A percentile compares a stretch with the other conserved stretches of the same genome.
Conservation (phyloP, 495 filamentous ascomycete species). For the Stereocaulon alpinum region DNA sequence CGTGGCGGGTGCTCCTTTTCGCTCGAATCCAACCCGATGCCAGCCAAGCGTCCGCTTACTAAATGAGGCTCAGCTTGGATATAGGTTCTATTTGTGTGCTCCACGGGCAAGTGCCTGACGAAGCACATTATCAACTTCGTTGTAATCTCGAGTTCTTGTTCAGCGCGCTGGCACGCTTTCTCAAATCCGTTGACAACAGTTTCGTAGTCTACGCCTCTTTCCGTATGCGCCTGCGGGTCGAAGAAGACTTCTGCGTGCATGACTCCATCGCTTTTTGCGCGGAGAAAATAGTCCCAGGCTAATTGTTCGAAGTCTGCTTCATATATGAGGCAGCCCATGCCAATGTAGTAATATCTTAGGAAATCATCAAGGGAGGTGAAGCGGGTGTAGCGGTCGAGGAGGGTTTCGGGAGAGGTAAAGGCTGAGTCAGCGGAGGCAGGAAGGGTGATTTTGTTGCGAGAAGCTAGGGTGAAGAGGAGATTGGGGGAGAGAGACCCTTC, state of each 20-base stretch:
- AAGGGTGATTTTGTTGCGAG: conserved; percentile 50
- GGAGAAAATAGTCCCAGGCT: conserved; percentile 61
- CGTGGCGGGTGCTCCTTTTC: conserved; percentile 56
- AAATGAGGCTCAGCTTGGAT: conserved; percentile 43
- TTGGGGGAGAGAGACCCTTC: conserved; percentile 59
- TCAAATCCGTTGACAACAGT: conserved; percentile 51
- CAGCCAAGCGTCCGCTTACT: conserved; percentile 41
- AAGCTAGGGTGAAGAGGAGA: conserved; percentile 58
- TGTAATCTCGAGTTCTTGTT: conserved; percentile 51
- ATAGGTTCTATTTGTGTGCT: conserved; percentile 41
- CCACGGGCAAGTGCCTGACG: conserved; percentile 54
- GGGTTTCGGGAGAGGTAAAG: conserved; percentile 48
- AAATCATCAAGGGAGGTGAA: conserved; percentile 71
- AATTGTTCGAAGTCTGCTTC: conserved; percentile 60
- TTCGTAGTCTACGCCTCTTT: conserved; percentile 48
- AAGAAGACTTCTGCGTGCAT: conserved; percentile 72
- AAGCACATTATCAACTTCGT: conserved; percentile 59
- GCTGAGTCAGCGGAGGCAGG: conserved; percentile 43
- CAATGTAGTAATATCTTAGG: conserved; percentile 67
- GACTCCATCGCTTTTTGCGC: conserved; percentile 53
- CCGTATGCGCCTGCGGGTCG: conserved; percentile 64
- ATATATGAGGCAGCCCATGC: conserved; percentile 54
- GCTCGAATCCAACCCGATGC: conserved; percentile 57
- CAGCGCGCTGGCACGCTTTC: conserved; percentile 48
- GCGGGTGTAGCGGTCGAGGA: conserved; percentile 47